Evolutionary conservation across 129 eudicot genomes (phyloP).

Genomic region (Centaurea solstitialis): DNA sequence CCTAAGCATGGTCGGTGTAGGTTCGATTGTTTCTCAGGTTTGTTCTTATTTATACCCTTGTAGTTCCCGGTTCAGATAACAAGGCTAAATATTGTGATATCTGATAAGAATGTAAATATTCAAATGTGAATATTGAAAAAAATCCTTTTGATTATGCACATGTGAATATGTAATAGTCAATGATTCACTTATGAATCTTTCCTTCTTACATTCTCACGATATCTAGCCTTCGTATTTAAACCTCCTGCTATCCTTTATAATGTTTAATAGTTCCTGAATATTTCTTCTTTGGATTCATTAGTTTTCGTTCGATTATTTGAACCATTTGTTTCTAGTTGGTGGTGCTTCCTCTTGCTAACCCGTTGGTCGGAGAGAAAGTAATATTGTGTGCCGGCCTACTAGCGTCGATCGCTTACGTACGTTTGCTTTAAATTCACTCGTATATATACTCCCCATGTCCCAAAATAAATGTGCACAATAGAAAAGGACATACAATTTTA

Average conservation of each 20-base stretch:
- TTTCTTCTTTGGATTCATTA: not conserved
- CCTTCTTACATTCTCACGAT: not conserved
- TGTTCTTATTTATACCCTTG: not conserved
- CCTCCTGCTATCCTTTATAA: not conserved
- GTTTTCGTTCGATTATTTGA: not conserved
- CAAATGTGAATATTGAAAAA: not conserved
- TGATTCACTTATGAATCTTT: not conserved
- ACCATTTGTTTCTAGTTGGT: slow-evolving; percentile 51
- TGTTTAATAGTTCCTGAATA: not conserved
- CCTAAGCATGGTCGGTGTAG: slow-evolving; percentile 76
- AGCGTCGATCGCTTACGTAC: slow-evolving; percentile 81
- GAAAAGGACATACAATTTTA: not conserved
- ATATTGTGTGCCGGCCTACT: slow-evolving; percentile 73
- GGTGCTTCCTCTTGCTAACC: slow-evolving; percentile 87
- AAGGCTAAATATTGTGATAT: not conserved
- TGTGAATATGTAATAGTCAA: not conserved
- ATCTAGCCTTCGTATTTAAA: not conserved
- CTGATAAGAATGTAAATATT: no score
- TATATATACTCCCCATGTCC: not conserved
- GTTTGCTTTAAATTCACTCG: slow-evolving; percentile 19
- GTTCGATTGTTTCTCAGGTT: slow-evolving; percentile 96
- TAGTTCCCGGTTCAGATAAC: not conserved
- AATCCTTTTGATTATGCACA: not conserved
- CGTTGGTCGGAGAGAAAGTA: slow-evolving; percentile 78
- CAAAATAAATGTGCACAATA: no score